phyloP scores from a whole-genome alignment of 257 asterid species.

The Cruciata laevipes region DNA sequence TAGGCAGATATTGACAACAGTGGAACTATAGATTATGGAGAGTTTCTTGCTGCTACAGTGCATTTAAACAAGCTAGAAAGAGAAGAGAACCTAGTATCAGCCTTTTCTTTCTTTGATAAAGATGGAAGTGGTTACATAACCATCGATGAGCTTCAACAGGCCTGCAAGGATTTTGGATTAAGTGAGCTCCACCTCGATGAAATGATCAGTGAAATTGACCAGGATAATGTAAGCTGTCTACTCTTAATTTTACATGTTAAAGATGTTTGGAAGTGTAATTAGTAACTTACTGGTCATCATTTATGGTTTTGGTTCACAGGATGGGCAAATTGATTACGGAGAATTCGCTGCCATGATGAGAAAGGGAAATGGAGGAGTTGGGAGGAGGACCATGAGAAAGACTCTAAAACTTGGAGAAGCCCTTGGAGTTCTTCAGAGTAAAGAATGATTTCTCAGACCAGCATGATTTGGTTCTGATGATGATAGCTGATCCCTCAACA shows the following conservation, averaged over 20 bases:
- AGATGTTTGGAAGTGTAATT: neutral
- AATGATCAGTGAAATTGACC: conserved; percentile 82
- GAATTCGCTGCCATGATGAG: conserved; percentile 47
- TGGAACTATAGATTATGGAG: conserved; percentile 92
- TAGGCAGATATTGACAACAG: conserved; percentile 93
- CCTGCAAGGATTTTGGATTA: conserved; percentile 84
- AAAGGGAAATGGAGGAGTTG: conserved; percentile 39
- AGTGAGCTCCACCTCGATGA: conserved; percentile 82
- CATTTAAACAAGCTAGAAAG: conserved; percentile 94
- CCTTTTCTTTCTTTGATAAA: conserved; percentile 83
- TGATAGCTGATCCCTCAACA: conserved; percentile 5
- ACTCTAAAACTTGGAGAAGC: conserved; percentile 36
- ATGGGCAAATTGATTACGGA: conserved; percentile 43
- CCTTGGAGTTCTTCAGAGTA: conserved; percentile 21
- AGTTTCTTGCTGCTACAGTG: conserved; percentile 93
- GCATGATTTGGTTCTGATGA: neutral
- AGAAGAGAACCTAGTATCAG: conserved; percentile 78
- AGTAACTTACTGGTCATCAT: neutral
- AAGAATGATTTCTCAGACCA: conserved; percentile 5
- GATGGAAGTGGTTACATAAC: conserved; percentile 96
- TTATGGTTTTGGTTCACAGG: conserved; percentile 20
- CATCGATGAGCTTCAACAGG: conserved; percentile 90
- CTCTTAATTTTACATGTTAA: neutral
- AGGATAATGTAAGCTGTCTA: conserved; percentile 60
- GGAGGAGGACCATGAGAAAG: conserved; percentile 40